Conservation (phyloP, 2,329 filamentous ascomycete genomes). For the Lithohypha guttulata region DNA sequence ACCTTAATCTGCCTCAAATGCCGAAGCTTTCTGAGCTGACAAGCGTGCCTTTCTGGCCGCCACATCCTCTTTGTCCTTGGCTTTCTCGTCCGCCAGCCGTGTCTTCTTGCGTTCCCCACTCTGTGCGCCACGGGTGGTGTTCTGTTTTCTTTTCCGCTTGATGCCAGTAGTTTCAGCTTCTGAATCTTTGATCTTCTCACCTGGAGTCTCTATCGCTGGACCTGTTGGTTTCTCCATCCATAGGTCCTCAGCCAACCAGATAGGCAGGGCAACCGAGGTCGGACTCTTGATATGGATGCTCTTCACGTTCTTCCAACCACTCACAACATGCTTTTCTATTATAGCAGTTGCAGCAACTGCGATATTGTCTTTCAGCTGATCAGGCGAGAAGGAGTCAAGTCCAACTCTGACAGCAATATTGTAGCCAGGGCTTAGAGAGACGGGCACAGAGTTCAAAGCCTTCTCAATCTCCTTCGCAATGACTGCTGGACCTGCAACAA, state of each 20-base stretch:
- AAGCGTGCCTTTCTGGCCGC: constrained; percentile 17
- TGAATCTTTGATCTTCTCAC: constrained; percentile 11
- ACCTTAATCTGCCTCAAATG: constrained; percentile 10
- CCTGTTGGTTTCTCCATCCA: constrained; percentile 66
- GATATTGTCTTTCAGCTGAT: constrained; percentile 72
- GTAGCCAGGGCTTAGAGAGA: constrained; percentile 66
- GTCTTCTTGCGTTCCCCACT: constrained; percentile 18
- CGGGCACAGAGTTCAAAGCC: constrained; percentile 64
- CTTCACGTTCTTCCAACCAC: constrained; percentile 79
- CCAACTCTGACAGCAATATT: constrained; percentile 75
- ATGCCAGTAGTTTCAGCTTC: constrained; percentile 9
- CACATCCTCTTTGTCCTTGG: constrained; percentile 12
- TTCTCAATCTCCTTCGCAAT: constrained; percentile 73
- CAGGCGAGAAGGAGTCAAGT: constrained; percentile 59
- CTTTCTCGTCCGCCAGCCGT: constrained; percentile 11
- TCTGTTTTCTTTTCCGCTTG: constrained; percentile 20
- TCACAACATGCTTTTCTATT: constrained; percentile 68
- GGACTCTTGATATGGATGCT: constrained; percentile 84
- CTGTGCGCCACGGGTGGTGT: constrained; percentile 18
- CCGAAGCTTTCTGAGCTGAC: constrained; percentile 17
- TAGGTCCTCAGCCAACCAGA: constrained; percentile 86
- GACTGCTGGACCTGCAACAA: constrained; percentile 49
- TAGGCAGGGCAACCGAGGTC: constrained; percentile 76
- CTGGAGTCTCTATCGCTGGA: constrained; percentile 47
- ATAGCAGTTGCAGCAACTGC: constrained; percentile 58